These are phyloP conservation scores for Lecanosticta acicola DNA, from an alignment of 2,329 filamentous ascomycete genomes.

Conservation along the genomic window DNA sequence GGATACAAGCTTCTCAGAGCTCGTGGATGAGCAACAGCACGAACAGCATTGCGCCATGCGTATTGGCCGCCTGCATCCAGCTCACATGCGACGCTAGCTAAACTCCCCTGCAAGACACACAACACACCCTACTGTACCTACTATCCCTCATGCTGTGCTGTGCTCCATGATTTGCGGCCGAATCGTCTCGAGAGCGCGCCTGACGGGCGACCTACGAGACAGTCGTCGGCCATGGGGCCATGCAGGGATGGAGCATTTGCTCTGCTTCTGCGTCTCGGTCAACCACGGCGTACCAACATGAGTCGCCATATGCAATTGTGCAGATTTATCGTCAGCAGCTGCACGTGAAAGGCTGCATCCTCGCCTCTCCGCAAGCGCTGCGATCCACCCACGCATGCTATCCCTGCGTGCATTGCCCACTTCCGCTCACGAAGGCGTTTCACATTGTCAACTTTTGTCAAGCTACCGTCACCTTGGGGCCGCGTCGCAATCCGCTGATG, in stretches of 20 bases:
- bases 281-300: neutral
- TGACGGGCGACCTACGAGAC: neutral
- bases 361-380: neutral
- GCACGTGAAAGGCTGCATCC: neutral
- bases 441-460: neutral
- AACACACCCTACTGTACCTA: neutral
- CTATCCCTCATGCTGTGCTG: conserved; percentile 1
- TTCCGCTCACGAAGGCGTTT: conserved; percentile 7
- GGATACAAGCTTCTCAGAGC: conserved; percentile 1
- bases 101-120: conserved; percentile 1
- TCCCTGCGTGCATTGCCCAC: conserved; percentile 6
- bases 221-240: neutral
- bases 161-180: conserved; percentile 8
- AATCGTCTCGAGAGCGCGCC: neutral
- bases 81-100: conserved; percentile 1
- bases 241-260: neutral
- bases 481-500: neutral
- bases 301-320: neutral
- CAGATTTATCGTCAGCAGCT: neutral
- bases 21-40: neutral
- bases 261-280: neutral
- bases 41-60: conserved; percentile 8
- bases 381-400: neutral
- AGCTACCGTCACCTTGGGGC: conserved; percentile 2
- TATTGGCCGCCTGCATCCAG: conserved; percentile 2